Conservation (phyloP, 352 stramenopile species). For the Phytophthora niederhauseri region DNA sequence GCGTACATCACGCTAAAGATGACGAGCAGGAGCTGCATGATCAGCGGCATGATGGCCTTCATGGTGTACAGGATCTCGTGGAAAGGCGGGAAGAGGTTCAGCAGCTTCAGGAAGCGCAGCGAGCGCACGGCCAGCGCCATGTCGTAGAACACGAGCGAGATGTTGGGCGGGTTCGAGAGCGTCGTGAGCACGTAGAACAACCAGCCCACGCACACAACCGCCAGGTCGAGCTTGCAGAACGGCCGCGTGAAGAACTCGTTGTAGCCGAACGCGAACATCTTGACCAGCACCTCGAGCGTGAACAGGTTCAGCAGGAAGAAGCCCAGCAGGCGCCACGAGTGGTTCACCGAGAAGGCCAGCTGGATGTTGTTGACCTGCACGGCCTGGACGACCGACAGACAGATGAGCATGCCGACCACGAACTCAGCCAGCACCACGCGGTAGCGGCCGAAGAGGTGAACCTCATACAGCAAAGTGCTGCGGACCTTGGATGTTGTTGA, state of each 20-base stretch:
- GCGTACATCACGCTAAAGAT: conserved; percentile 88
- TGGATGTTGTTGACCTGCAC: conserved; percentile 87
- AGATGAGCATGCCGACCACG: conserved; percentile 76
- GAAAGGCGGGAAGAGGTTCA: conserved; percentile 87
- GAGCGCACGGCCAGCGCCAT: conserved; percentile 75
- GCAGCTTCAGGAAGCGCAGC: conserved; percentile 78
- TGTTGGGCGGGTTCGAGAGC: conserved; percentile 56
- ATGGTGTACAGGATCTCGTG: conserved; percentile 87
- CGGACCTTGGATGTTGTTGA: conserved; percentile 77
- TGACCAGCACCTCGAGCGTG: conserved; percentile 72
- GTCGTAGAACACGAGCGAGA: conserved; percentile 83
- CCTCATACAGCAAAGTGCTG: conserved; percentile 64
- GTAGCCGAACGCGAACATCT: conserved; percentile 84
- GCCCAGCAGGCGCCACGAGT: conserved; percentile 73
- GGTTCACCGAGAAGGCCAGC: conserved; percentile 76
- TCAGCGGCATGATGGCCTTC: conserved; percentile 81
- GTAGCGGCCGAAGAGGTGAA: conserved; percentile 65
- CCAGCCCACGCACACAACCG: conserved; percentile 75
- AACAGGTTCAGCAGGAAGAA: conserved; percentile 76
- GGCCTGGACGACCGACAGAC: conserved; percentile 77
- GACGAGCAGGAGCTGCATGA: conserved; percentile 80
- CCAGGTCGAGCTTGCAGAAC: conserved; percentile 82
- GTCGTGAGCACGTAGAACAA: conserved; percentile 81
- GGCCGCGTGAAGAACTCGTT: conserved; percentile 77
- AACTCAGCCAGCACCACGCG: conserved; percentile 76